Evolutionary conservation across 495 filamentous ascomycete species (phyloP).

Genomic region (Mycothermus thermophilus): DNA sequence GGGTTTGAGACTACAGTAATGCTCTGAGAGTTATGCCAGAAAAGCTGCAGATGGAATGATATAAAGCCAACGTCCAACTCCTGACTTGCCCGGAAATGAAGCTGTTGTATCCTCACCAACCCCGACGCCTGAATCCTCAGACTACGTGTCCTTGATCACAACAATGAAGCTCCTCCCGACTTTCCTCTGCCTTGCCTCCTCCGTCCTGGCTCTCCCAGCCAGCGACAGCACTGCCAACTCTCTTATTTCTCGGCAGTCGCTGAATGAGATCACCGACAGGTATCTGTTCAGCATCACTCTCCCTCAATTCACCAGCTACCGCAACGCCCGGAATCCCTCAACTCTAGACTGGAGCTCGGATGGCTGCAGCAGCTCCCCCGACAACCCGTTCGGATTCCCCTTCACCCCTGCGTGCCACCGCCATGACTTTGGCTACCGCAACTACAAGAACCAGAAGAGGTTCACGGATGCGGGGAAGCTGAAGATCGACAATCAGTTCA

Average conservation of each 20-base stretch:
- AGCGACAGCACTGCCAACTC: not conserved
- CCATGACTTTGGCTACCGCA: slow-evolving; percentile 37
- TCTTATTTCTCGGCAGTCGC: slow-evolving; percentile 3
- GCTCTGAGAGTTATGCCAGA: too few relatives aligned
- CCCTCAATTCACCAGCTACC: slow-evolving; percentile 12
- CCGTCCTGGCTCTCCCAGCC: slow-evolving; percentile 12
- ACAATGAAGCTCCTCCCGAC: slow-evolving; percentile 20
- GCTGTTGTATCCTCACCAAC: too few relatives aligned
- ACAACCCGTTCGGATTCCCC: slow-evolving; percentile 30
- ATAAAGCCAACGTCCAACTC: too few relatives aligned
- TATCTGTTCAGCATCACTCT: slow-evolving; percentile 21
- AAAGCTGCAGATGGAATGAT: too few relatives aligned
- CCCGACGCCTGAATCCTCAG: too few relatives aligned
- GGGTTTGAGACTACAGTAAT: too few relatives aligned
- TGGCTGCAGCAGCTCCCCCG: slow-evolving; percentile 27
- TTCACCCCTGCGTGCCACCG: slow-evolving; percentile 28
- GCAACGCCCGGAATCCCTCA: slow-evolving; percentile 16
- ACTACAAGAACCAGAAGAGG: slow-evolving; percentile 27
- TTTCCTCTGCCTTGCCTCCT: slow-evolving; percentile 8
- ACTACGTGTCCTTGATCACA: too few relatives aligned
- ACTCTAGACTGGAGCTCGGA: slow-evolving; percentile 26
- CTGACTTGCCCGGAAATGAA: too few relatives aligned
- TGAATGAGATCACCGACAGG: slow-evolving; percentile 21
- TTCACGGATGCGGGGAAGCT: slow-evolving; percentile 21
- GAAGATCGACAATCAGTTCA: slow-evolving; percentile 30